phyloP scores from a whole-genome alignment of 1,139 yeast genomes.

The Yamadazyma blattariae region DNA sequence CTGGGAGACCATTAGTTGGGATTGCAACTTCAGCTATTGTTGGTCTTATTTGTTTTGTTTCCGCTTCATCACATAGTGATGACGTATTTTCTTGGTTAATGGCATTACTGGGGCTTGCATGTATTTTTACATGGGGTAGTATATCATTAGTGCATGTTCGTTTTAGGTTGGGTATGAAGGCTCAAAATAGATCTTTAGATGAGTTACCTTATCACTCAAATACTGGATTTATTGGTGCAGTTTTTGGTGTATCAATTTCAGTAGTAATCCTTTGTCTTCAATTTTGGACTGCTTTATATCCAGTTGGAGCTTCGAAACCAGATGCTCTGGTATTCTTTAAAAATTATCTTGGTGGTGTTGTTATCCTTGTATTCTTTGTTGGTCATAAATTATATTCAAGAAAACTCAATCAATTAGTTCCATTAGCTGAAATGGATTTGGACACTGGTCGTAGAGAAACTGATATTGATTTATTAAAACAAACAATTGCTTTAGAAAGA shows the following conservation, averaged over 20 bases:
- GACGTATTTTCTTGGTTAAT: slow-evolving; percentile 42
- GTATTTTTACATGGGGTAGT: slow-evolving; percentile 44
- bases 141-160: slow-evolving; percentile 38
- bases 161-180: slow-evolving; percentile 34
- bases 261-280: slow-evolving; percentile 35
- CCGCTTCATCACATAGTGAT: slow-evolving; percentile 36
- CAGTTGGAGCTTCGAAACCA: slow-evolving; percentile 32
- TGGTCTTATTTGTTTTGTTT: slow-evolving; percentile 40
- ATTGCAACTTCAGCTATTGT: slow-evolving; percentile 31
- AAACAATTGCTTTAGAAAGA: slow-evolving; percentile 35
- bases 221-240: slow-evolving; percentile 37
- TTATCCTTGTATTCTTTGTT: slow-evolving; percentile 53
- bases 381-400: slow-evolving; percentile 42
- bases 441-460: slow-evolving; percentile 39
- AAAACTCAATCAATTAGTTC: slow-evolving; percentile 24
- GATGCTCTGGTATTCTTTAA: slow-evolving; percentile 48
- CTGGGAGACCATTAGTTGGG: slow-evolving; percentile 44
- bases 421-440: slow-evolving; percentile 32
- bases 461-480: slow-evolving; percentile 36
- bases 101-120: slow-evolving; percentile 40
- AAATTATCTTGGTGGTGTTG: slow-evolving; percentile 60
- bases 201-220: slow-evolving; percentile 39
- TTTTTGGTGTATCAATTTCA: slow-evolving; percentile 20
- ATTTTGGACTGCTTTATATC: slow-evolving; percentile 43
- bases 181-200: slow-evolving; percentile 25